These are phyloP conservation scores for Plasmodium malariae DNA, from an alignment of 169 alveolate genomes.

Conservation along the genomic window DNA sequence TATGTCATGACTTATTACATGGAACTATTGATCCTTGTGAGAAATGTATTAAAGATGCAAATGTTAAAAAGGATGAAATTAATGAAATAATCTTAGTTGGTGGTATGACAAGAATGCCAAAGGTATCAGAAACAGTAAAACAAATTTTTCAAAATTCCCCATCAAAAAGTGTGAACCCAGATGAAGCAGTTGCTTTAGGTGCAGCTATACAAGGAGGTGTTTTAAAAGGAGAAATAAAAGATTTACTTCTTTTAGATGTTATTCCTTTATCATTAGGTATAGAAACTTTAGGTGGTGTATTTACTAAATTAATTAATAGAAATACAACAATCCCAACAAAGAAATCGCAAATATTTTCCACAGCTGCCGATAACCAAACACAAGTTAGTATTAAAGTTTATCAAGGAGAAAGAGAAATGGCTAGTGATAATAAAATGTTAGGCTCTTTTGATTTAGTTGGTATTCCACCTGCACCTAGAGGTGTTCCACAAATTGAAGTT, in stretches of 20 bases:
- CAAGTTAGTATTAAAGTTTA: slow-evolving; percentile 98
- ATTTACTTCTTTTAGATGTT: slow-evolving; percentile 96
- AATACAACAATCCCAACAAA: slow-evolving; percentile 99
- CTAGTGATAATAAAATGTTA: slow-evolving; percentile 96
- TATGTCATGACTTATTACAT: slow-evolving; percentile 91
- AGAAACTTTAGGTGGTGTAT: slow-evolving; percentile 98
- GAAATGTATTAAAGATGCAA: slow-evolving; percentile 96
- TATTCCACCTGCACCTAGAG: slow-evolving; percentile 99
- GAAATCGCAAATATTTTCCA: slow-evolving; percentile 97
- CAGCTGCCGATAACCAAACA: slow-evolving; percentile 98
- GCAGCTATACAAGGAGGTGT: slow-evolving; percentile 99
- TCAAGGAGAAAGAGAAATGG: slow-evolving; percentile 99
- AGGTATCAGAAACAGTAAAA: slow-evolving; percentile 95
- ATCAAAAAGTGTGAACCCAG: slow-evolving; percentile 98
- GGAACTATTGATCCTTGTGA: slow-evolving; percentile 97
- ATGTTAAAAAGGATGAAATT: slow-evolving; percentile 92
- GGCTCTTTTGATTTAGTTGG: slow-evolving; percentile 98
- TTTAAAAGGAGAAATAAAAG: slow-evolving; percentile 97
- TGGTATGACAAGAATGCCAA: slow-evolving; percentile 99
- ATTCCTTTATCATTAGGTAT: slow-evolving; percentile 96
- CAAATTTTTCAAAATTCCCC: slow-evolving; percentile 95
- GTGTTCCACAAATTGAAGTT: slow-evolving; percentile 96
- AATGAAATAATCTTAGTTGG: slow-evolving; percentile 99
- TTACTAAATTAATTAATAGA: slow-evolving; percentile 96
- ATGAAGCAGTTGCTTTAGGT: slow-evolving; percentile 99